Conservation (phyloP, 208 protist genomes). For the Strigomonas culicis region DNA sequence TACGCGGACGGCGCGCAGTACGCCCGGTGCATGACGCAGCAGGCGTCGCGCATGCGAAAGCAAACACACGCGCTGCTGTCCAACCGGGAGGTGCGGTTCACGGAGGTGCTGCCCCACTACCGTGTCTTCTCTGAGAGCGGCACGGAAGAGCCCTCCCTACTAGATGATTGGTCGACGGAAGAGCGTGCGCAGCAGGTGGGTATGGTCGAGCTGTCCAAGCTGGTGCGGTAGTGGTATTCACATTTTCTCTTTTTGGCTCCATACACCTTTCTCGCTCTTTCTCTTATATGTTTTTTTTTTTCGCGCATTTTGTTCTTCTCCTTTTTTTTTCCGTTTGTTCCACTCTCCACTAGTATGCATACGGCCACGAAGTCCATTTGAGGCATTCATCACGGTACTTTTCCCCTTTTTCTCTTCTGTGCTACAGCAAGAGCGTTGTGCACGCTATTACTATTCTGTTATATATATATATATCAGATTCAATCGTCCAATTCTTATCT, state of each 20-base stretch:
- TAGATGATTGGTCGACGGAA: slow-evolving; percentile 21
- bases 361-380: too few species aligned
- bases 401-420: too few species aligned
- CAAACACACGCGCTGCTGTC: slow-evolving; percentile 9
- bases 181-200: slow-evolving; percentile 22
- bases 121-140: neutral
- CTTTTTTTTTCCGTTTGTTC: too few species aligned
- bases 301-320: neutral
- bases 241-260: neutral
- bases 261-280: neutral
- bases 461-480: too few species aligned
- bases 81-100: slow-evolving; percentile 13
- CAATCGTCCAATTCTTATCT: too few species aligned
- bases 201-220: slow-evolving; percentile 23
- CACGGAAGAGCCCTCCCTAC: neutral
- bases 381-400: too few species aligned
- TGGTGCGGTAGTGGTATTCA: slow-evolving; percentile 12
- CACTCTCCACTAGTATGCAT: too few species aligned
- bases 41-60: neutral
- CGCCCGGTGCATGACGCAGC: slow-evolving; percentile 12
- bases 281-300: neutral
- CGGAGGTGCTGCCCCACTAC: slow-evolving; percentile 29
- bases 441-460: too few species aligned
- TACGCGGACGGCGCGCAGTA: slow-evolving; percentile 6
- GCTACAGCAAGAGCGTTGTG: too few species aligned